Base-by-base conservation (phyloP, 768 basidiomycete species). In the Austroboletus eburneus region DNA sequence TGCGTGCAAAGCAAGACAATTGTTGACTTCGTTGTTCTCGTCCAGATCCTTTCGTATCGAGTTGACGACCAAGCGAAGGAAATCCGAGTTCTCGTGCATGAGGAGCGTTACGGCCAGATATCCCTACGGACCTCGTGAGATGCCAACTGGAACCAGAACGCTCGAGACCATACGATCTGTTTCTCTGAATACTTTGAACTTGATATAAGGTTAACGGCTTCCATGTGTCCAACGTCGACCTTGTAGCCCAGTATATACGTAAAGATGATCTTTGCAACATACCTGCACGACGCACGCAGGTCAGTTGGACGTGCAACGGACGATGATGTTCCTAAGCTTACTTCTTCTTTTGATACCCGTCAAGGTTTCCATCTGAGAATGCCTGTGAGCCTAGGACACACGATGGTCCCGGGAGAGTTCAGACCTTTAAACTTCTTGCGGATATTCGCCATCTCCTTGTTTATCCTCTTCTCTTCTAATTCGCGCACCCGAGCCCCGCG, bases 401-500 rank as follows among this genome's bases (percentile, higher is more conserved):
- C 42, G 43, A 42, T 23, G 37, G 29, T 18, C 34, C 16, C 17
- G 61, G 42, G 41, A 50, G 30, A 37, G 32, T 32, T 13, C 49
- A 27, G 39, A 88, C 93, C 91, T 78, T 97, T 97, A 76, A 99
- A 98, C 69, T 95, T 92, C 76, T 96, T 95, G 50, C 96, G 77
- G 52, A 99, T 99, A 59, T 99, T 97, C 1, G 96, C 96, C 96
- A 99, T 98, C 72, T 99, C 96, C 69, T 97, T 94, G 72, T 99
- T 99, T 57, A 99, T 96, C 45, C 96, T 76, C 71, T 97, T 98
- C 77, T 98, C 95, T 64, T 99, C 96, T 43, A 98, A 72, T 67
- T 99, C 96, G 45, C 95, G 82, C 18, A 98, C 94, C 48, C 95
- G 76, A 41, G 95, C 95, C 41, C 96, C 93, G 46, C 96, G 87